Percentiles rank a stretch among this genome's conserved stretches.
Evolutionary conservation across 768 basidiomycete species (phyloP).

Genomic region (Tylopilus plumbeoviolaceoides): DNA sequence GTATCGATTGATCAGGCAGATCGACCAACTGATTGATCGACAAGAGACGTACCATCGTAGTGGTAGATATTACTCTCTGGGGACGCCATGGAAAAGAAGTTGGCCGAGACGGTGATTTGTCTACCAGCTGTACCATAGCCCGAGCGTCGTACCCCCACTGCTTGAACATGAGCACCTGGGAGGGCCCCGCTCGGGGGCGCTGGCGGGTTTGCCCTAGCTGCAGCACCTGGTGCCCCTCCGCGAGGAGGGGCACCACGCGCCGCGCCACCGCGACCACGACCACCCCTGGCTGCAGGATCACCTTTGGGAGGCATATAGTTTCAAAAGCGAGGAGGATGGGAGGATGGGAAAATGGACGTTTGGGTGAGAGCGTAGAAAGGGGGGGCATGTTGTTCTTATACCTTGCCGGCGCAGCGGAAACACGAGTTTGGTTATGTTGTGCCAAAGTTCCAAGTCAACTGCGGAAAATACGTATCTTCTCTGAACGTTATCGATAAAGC

Average conservation of each 20-base stretch:
- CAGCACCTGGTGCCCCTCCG: slow-evolving; percentile 22
- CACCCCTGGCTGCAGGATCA: slow-evolving; percentile 23
- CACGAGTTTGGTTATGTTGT: slow-evolving; percentile 28
- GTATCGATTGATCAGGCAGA: slow-evolving; percentile 21
- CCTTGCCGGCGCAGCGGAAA: background rate
- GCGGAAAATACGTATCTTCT: background rate
- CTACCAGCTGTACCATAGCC: slow-evolving; percentile 58
- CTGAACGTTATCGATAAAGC: slow-evolving; percentile 20
- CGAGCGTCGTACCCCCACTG: slow-evolving; percentile 67
- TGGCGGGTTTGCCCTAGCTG: slow-evolving; percentile 13
- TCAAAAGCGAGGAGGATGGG: background rate
- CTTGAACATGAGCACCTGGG: slow-evolving; percentile 36
- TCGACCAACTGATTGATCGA: background rate
- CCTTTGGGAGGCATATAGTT: slow-evolving; percentile 38
- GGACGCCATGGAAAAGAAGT: slow-evolving; percentile 61
- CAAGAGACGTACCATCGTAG: slow-evolving; percentile 64
- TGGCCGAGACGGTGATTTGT: slow-evolving; percentile 41
- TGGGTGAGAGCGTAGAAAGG: slow-evolving; percentile 8
- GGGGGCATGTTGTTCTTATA: slow-evolving; percentile 20
- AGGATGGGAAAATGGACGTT: slow-evolving; percentile 17
- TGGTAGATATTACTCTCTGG: slow-evolving; percentile 66
- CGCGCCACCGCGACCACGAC: slow-evolving; percentile 25
- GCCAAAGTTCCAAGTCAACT: slow-evolving; percentile 2
- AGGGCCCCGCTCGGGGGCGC: slow-evolving; percentile 32
- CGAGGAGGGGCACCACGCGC: slow-evolving; percentile 30